Base-by-base conservation (phyloP, 2,329 filamentous ascomycete species). In the Aspergillus brasiliensis region DNA sequence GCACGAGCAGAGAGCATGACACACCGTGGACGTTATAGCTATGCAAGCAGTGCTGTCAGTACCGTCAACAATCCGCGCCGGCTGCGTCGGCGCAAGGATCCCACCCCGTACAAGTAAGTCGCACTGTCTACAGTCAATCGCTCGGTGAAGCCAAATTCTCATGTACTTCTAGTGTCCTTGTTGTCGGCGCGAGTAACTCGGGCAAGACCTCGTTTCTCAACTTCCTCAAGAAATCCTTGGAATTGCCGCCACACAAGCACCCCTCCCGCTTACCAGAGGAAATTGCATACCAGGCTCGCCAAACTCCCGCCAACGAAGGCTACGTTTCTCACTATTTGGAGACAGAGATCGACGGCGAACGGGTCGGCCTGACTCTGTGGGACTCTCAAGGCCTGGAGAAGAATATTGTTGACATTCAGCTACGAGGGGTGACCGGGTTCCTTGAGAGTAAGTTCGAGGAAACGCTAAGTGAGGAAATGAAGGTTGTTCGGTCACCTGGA, bases 381-480 rank as follows among this genome's bases (percentile, higher is more conserved):
- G 95, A 99, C 75, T 98, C 95, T 0, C 89, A 95, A 70, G 95
- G 95, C 1, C 80, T 99, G 57, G 94, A 99, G 78, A 96, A 94
- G 83, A 95, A 91, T 70, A 86, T 98, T 37, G 92, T 97, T 54
- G 95, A 98, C 75, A 85, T 98, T 65, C 95, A 99, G 77, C 82
- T 99, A 66, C 88, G 93, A 62, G 92, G 96, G 74, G 93, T 98
- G 82, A 89, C 90, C 34, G 85, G 89, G 8, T 99, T 99, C 79
- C 82, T 99, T 61, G 95, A 99, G 81, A 94, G 90, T 81, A 98
- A 98, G 77, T 99, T 99, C 69, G 94, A 99, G 75, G 95, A 99
- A 72, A 98, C 95, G 0, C 96, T 99, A 74, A 87, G 87, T 51
- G 95, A 99, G 78, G 95, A 99, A 81, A 96, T 96, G 85, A 98